phyloP scores from a whole-genome alignment of 2,329 filamentous ascomycete species.

The Curvularia lunata region DNA sequence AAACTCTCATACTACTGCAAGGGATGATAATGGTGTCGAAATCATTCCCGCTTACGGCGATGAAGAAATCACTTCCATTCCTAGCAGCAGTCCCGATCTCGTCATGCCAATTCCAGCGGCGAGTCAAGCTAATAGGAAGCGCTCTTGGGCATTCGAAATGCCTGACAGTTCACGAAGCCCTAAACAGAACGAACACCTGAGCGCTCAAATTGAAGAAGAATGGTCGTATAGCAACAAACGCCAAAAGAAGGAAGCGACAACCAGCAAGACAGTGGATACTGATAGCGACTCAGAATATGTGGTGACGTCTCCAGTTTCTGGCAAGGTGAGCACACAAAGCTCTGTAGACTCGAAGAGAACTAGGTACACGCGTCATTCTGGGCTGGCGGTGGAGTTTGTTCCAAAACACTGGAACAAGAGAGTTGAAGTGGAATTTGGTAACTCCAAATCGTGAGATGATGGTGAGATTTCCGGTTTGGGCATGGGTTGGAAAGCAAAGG shows the following conservation, averaged over 20 bases:
- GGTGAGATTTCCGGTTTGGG: too few species aligned
- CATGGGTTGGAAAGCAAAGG: background rate
- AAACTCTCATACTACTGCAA: background rate
- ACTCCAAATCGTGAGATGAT: too few species aligned
- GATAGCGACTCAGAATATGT: background rate
- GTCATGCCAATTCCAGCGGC: background rate
- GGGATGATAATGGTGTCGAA: background rate
- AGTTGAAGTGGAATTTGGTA: background rate
- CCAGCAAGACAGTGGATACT: too few species aligned
- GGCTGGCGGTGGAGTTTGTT: conserved; percentile 17
- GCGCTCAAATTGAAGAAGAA: background rate
- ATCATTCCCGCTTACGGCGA: too few species aligned
- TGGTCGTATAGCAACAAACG: background rate
- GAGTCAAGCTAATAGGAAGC: background rate
- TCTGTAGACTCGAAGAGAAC: background rate
- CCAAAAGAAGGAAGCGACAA: conserved; percentile 1
- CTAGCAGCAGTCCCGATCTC: background rate
- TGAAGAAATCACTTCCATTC: background rate
- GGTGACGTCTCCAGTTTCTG: background rate
- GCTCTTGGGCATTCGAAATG: background rate
- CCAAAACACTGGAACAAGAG: conserved; percentile 25
- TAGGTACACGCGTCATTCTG: conserved; percentile 26
- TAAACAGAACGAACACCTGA: background rate
- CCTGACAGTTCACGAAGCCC: background rate
- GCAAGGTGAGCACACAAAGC: background rate